Conservation (phyloP, 1,284 basidiomycete species). For the Pyrrhoderma lamaoense region DNA sequence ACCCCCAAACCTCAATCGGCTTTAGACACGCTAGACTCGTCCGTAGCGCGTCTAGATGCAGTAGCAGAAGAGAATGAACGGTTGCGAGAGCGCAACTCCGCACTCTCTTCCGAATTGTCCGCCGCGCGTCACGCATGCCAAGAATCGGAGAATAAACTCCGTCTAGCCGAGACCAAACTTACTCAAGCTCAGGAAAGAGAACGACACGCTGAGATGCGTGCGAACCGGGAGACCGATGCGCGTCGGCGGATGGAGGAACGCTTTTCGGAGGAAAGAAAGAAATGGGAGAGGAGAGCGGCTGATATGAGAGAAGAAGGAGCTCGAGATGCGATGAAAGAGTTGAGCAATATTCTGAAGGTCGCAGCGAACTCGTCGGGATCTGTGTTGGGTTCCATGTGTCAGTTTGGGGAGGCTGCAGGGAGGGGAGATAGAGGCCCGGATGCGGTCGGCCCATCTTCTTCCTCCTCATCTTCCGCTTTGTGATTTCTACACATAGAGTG, state of each 20-base stretch:
- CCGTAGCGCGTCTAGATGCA: conserved; percentile 1
- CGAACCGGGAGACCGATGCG: conserved; percentile 8
- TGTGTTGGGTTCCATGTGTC: conserved; percentile 8
- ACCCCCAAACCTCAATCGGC: no score
- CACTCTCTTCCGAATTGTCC: background rate
- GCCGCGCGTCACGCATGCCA: conserved; percentile 1
- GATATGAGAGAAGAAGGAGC: conserved; percentile 9
- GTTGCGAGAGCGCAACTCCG: conserved; percentile 5
- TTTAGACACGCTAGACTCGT: background rate
- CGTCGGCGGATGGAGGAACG: conserved; percentile 10
- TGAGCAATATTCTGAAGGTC: conserved; percentile 7
- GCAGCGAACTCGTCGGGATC: conserved; percentile 3
- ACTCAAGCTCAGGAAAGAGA: conserved; percentile 1
- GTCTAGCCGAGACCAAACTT: conserved; percentile 5
- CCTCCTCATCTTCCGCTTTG: background rate
- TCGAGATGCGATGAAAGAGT: conserved; percentile 1
- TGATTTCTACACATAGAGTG: background rate
- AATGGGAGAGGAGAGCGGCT: conserved; percentile 5
- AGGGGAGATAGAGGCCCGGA: no score
- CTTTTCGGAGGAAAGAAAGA: conserved; percentile 8
- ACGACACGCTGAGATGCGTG: background rate
- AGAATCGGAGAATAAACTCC: conserved; percentile 1
- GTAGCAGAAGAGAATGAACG: conserved; percentile 4
- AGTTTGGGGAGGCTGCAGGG: conserved; percentile 12
- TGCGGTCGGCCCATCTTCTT: no score